Base-by-base conservation (phyloP, 1,284 basidiomycete species). In the Ganoderma resinaceum region DNA sequence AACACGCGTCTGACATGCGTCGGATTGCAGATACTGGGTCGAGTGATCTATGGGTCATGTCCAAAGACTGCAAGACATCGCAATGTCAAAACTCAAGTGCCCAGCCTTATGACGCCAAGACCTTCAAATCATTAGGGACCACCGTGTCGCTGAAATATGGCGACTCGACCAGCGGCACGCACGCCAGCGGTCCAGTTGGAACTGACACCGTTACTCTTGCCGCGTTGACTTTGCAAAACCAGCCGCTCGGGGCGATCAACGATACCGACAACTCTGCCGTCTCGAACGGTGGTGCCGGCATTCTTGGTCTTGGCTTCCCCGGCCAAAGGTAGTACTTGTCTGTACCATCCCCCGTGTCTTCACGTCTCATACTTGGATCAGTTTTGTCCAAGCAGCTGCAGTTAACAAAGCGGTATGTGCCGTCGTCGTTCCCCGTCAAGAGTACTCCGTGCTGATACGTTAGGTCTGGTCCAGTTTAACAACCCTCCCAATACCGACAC, bases 281-380 rank as follows among this genome's bases (percentile, higher is more conserved):
- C n/a, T 70, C 74, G 46, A 76, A 79, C 23, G 80, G 80, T 7
- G 77, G 78, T 38, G 79, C 80, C 26, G 81, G 82, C 12, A 82
- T 83, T n/a, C 76, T 83, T 23, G 82, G 82, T 18, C 75, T 83
- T 11, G 80, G 81, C 6, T 83, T 83, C 65, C 80, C 81, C 6
- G 73, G 77, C 16, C 76, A 76, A 53, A 81, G 80, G 80, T 80
- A 61, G 23, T 35, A 23, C n/a, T 62, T 76, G 2, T 55, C 2
- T 12, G 29, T 20, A 18, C 31, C 14, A 31, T 38, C 26, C 14
- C 8, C 7, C 18, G 16, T 9, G 20, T 11, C n/a, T 26, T n/a
- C 23, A n/a, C 14, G 26, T 20, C 62, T 63, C 23, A 63, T 31
- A 8, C 16, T 6, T 23, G 46, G 40, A 29, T n/a, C 73, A 82